Base-by-base conservation (phyloP, 768 basidiomycete species). In the Termitomyces sp. region DNA sequence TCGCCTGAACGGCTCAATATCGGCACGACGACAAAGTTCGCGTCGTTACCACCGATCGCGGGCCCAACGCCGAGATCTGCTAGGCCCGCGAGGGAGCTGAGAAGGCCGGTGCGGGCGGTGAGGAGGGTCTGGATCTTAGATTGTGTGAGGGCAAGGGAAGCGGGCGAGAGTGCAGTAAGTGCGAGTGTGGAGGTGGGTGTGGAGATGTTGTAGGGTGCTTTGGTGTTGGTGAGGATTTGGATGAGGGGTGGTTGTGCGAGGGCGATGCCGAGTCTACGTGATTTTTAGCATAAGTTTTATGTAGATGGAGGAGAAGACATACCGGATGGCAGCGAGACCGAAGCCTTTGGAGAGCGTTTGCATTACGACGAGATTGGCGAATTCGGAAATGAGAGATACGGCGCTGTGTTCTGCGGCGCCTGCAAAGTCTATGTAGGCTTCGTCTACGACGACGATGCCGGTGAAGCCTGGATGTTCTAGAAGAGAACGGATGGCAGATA, bases 271-370 rank as follows among this genome's bases (percentile, higher is more conserved):
- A 99, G 79, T 47, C 94, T 97, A 67, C 33, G 45, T 18, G 13
- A 42, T 22, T n/a, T 48, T 16, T 18, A 27, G 40, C 45, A 47
- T 18, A 10, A 33, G 58, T 8, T 57, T 51, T 26, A 13, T 40
- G 45, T 46, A 16, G 37, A 30, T n/a, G 20, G 20, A 56, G 10
- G 18, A 16, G 34, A 42, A 53, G 27, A 68, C 85, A 65, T 66
- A 95, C 93, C 97, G 82, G 66, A 99, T 97, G 13, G 89, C 95
- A 1, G 97, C 97, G 12, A 99, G 77, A 1, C 96, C 97, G 63
- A 98, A 98, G 64, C 94, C 88, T 68, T 98, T 99, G 73, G 93
- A 96, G 37, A 98, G 74, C 2, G 97, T 98, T 69, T 99, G 97
- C 79, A 93, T 85, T n/a, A 99, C 93, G 66, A 90, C 88, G 13